These are phyloP conservation scores for Panellus pusillus DNA, from an alignment of 768 basidiomycete species.

Conservation along the genomic window DNA sequence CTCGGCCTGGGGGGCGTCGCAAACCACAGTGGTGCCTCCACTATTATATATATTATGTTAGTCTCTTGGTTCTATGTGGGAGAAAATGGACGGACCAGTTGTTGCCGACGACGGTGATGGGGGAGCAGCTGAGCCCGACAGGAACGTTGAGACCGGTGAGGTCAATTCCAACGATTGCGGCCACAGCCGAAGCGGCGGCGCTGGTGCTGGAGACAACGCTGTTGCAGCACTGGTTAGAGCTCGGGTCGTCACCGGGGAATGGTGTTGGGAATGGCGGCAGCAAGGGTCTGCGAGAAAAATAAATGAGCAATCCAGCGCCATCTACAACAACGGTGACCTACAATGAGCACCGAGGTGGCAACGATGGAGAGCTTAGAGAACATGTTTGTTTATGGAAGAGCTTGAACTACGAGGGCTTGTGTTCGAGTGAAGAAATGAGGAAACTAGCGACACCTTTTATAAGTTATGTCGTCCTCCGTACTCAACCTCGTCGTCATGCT, in stretches of 20 bases:
- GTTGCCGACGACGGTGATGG: constrained; percentile 4
- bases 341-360: constrained; percentile 6
- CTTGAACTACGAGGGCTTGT: neutral
- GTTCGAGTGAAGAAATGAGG: constrained; percentile 5
- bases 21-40: neutral
- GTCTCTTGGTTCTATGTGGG: neutral
- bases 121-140: constrained; percentile 2
- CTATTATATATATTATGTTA: neutral
- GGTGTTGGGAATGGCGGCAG: constrained; percentile 2
- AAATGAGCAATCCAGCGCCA: no score
- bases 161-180: neutral
- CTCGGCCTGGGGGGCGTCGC: neutral
- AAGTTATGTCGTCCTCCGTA: neutral
- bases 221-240: neutral
- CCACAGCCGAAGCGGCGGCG: neutral
- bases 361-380: constrained; percentile 7
- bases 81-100: neutral
- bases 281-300: neutral
- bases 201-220: neutral
- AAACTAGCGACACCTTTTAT: neutral
- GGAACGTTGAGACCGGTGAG: neutral
- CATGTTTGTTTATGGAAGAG: neutral
- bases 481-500: no score
- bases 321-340: neutral
- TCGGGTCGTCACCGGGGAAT: neutral